phyloP scores from a whole-genome alignment of 768 basidiomycete species.

The Scleroderma citrinum region DNA sequence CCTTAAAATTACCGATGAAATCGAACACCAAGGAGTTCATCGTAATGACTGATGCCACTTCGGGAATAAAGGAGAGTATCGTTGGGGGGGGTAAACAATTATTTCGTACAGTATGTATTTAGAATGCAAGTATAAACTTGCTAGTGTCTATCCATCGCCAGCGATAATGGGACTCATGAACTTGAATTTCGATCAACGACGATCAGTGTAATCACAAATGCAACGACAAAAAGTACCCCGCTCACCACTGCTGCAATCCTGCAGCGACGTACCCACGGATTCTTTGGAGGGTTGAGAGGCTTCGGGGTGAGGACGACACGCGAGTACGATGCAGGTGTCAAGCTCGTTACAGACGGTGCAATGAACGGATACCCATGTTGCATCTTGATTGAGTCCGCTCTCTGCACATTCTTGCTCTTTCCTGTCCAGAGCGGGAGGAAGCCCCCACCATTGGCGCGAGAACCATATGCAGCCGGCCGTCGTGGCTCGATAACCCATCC shows the following conservation, averaged over 20 bases:
- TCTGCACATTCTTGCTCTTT: conserved; percentile 37
- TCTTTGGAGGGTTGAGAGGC: conserved; percentile 16
- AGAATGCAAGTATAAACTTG: neutral
- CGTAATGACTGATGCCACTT: too few relatives aligned
- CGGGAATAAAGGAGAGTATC: too few relatives aligned
- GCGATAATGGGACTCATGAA: neutral
- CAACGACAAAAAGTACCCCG: conserved; percentile 42
- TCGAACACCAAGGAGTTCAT: too few relatives aligned
- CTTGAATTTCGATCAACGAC: conserved; percentile 16
- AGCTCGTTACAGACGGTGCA: conserved; percentile 38
- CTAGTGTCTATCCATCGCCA: neutral
- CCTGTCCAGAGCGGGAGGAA: conserved; percentile 27
- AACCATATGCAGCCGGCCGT: conserved; percentile 21
- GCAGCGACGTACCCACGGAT: conserved; percentile 40
- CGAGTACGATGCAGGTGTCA: conserved; percentile 23
- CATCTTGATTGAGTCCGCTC: conserved; percentile 39
- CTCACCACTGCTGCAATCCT: conserved; percentile 58
- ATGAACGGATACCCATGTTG: conserved; percentile 54
- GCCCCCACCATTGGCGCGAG: conserved; percentile 34
- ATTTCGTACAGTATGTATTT: neutral
- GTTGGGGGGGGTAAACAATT: neutral
- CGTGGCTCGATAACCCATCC: conserved; percentile 57
- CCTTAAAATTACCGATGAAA: too few relatives aligned
- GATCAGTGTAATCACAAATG: conserved; percentile 47
- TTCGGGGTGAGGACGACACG: conserved; percentile 15